phyloP scores from a whole-genome alignment of 2,329 filamentous ascomycete genomes.

The Blumeria hordei region DNA sequence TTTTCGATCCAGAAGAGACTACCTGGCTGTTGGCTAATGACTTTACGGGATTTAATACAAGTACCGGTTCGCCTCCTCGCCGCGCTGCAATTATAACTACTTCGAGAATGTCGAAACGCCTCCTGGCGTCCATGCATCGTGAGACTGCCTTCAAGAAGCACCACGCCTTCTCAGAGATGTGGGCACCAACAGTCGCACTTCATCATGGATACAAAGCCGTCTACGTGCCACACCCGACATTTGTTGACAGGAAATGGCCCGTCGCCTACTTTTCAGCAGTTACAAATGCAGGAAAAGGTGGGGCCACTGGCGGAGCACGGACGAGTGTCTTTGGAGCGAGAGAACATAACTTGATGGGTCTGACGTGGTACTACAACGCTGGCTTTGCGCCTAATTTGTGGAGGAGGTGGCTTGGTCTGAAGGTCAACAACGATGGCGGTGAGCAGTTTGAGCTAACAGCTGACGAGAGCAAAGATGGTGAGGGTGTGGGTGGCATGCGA shows the following conservation, averaged over 20 bases:
- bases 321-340: slow-evolving; percentile 58
- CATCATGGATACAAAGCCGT: slow-evolving; percentile 89
- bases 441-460: slow-evolving; percentile 46
- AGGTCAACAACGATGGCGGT: slow-evolving; percentile 54
- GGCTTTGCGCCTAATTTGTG: slow-evolving; percentile 65
- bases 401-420: slow-evolving; percentile 63
- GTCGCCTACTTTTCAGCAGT: slow-evolving; percentile 49
- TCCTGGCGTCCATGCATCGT: slow-evolving; percentile 71
- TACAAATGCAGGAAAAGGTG: slow-evolving; percentile 59
- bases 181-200: slow-evolving; percentile 65
- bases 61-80: slow-evolving; percentile 38
- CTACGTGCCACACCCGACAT: slow-evolving; percentile 72
- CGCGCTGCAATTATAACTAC: slow-evolving; percentile 77
- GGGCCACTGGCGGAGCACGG: slow-evolving; percentile 46
- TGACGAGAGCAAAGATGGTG: slow-evolving; percentile 19
- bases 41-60: slow-evolving; percentile 61
- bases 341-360: slow-evolving; percentile 70
- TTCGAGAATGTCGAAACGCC: slow-evolving; percentile 54
- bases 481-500: slow-evolving; percentile 23
- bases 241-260: slow-evolving; percentile 71
- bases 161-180: slow-evolving; percentile 92
- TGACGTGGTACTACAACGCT: slow-evolving; percentile 82
- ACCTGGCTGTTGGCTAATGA: slow-evolving; percentile 64
- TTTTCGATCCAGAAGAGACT: slow-evolving; percentile 75
- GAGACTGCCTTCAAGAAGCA: slow-evolving; percentile 70